Evolutionary conservation across 2,329 filamentous ascomycete genomes (phyloP).

Genomic region (Colletotrichum sp.): DNA sequence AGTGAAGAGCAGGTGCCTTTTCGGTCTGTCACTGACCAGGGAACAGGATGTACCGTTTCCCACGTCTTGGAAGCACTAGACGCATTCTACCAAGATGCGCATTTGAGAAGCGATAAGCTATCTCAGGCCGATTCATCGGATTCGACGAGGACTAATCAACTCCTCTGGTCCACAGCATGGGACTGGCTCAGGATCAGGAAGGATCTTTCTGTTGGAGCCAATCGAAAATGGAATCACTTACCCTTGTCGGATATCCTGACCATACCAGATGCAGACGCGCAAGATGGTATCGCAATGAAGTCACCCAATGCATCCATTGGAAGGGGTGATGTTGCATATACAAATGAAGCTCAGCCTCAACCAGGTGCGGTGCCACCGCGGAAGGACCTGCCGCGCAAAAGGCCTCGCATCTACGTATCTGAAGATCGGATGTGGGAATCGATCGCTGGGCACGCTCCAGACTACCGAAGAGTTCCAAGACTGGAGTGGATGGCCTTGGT

Average conservation of each 20-base stretch:
- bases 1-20: neutral
- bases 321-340: neutral
- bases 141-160: neutral
- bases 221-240: conserved; percentile 23
- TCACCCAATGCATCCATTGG: neutral
- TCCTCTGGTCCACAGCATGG: conserved; percentile 23
- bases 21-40: neutral
- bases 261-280: conserved; percentile 10
- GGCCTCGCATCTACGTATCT: conserved; percentile 50
- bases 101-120: neutral
- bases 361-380: neutral
- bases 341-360: neutral
- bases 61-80: conserved; percentile 13
- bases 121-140: neutral
- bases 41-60: conserved; percentile 18
- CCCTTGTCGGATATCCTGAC: conserved; percentile 21
- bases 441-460: conserved; percentile 62
- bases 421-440: conserved; percentile 65
- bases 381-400: neutral
- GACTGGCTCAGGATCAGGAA: conserved; percentile 26
- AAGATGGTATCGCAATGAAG: neutral
- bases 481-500: conserved; percentile 65
- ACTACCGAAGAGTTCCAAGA: conserved; percentile 61
- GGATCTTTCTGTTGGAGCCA: conserved; percentile 26
- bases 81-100: conserved; percentile 7